A percentile compares a stretch with the other conserved stretches of the same genome.
Conservation (phyloP, 768 basidiomycete species). For the Dentipellis fragilis region DNA sequence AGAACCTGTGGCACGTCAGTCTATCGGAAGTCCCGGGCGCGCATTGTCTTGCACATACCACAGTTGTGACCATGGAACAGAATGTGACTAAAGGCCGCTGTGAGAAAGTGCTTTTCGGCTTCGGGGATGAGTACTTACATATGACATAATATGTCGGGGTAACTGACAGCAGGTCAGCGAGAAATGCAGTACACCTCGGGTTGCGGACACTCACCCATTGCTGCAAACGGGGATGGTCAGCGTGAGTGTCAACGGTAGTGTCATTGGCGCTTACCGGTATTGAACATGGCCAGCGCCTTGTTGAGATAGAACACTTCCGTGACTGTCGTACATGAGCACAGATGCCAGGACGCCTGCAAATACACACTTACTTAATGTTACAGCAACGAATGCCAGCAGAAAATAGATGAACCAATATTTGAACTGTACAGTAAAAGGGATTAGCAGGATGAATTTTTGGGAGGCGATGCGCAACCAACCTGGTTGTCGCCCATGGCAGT, state of each 20-base stretch:
- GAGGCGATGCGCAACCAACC: slow-evolving; percentile 29
- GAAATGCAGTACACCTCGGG: slow-evolving; percentile 16
- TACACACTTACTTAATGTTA: slow-evolving; percentile 59
- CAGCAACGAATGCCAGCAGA: slow-evolving; percentile 68
- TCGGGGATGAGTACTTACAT: slow-evolving; percentile 34
- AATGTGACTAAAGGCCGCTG: slow-evolving; percentile 50
- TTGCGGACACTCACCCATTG: slow-evolving; percentile 46
- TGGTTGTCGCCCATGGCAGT: slow-evolving; percentile 69
- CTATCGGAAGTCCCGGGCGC: neutral
- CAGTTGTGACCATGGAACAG: slow-evolving; percentile 75
- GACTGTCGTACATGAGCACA: slow-evolving; percentile 30
- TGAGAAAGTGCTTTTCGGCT: neutral
- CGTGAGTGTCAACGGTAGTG: neutral
- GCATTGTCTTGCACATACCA: slow-evolving; percentile 35
- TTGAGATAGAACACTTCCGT: slow-evolving; percentile 94
- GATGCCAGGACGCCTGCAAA: slow-evolving; percentile 1
- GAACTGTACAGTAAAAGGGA: slow-evolving; percentile 42
- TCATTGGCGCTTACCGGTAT: slow-evolving; percentile 50
- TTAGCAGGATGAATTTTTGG: slow-evolving; percentile 1
- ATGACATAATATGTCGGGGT: slow-evolving; percentile 85
- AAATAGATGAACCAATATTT: slow-evolving; percentile 91
- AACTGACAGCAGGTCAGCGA: slow-evolving; percentile 32
- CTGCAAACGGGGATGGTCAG: slow-evolving; percentile 22
- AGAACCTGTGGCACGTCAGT: slow-evolving; percentile 42
- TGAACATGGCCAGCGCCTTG: slow-evolving; percentile 91